phyloP scores from a whole-genome alignment of 2,329 filamentous ascomycete genomes.

The Sporothrix phasma region DNA sequence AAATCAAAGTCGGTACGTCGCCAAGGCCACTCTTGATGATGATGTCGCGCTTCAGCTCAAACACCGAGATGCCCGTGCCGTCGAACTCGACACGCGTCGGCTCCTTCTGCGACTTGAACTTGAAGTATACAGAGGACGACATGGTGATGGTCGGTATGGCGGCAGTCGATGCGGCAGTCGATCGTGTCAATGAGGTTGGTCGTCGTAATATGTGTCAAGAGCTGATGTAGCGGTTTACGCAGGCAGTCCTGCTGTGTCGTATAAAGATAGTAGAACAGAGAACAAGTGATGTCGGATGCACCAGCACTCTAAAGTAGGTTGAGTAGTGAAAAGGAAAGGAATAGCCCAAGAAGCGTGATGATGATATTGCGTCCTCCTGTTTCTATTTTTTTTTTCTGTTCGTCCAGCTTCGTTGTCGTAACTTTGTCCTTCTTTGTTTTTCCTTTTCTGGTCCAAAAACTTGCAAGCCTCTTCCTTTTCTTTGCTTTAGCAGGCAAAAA shows the following conservation, averaged over 20 bases:
- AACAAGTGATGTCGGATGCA: background rate
- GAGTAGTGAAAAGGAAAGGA: background rate
- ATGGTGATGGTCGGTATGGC: conserved; percentile 41
- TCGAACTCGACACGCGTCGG: conserved; percentile 92
- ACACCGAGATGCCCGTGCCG: conserved; percentile 94
- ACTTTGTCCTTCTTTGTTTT: conserved; percentile 1
- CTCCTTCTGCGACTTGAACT: conserved; percentile 98
- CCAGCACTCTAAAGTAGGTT: background rate
- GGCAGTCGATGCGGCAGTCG: too few relatives aligned
- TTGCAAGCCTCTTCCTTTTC: conserved; percentile 7
- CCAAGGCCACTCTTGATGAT: conserved; percentile 89
- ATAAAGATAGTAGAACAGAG: too few relatives aligned
- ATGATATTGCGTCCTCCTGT: conserved; percentile 11
- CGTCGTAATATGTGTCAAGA: background rate
- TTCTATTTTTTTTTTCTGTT: background rate
- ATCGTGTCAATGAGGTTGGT: background rate
- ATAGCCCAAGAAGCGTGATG: background rate
- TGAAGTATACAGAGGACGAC: conserved; percentile 98
- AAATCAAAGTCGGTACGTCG: conserved; percentile 93
- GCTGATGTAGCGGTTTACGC: conserved; percentile 9
- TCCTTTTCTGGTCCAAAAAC: background rate
- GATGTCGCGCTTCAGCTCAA: conserved; percentile 97
- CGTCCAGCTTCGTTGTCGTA: background rate
- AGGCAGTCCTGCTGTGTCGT: background rate
- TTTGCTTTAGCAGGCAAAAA: conserved; percentile 28